These are phyloP conservation scores for Stemphylium beticola DNA, from an alignment of 2,329 filamentous ascomycete genomes.

Conservation along the genomic window DNA sequence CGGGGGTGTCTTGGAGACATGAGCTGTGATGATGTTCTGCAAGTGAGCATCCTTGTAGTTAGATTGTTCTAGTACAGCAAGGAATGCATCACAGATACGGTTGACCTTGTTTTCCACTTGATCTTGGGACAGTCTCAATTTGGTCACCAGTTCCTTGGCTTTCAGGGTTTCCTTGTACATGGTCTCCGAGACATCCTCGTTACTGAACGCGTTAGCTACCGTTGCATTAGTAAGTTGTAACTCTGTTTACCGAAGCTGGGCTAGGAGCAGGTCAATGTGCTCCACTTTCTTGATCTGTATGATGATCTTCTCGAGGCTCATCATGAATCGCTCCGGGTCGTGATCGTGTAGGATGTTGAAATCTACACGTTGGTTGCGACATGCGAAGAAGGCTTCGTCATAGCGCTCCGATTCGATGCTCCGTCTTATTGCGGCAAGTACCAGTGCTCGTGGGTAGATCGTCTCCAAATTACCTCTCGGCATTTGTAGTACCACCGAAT, in stretches of 20 bases:
- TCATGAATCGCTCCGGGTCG: slow-evolving; percentile 82
- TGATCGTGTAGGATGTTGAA: slow-evolving; percentile 98
- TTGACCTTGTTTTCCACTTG: slow-evolving; percentile 72
- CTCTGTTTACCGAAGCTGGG: slow-evolving; percentile 71
- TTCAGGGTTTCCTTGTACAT: slow-evolving; percentile 89
- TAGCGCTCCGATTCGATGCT: slow-evolving; percentile 84
- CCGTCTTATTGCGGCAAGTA: slow-evolving; percentile 84
- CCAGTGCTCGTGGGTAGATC: slow-evolving; percentile 89
- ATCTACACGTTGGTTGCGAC: slow-evolving; percentile 91
- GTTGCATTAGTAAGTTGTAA: background rate
- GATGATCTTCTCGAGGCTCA: slow-evolving; percentile 76
- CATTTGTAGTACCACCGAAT: slow-evolving; percentile 90
- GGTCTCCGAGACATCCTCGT: slow-evolving; percentile 91
- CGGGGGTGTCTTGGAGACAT: slow-evolving; percentile 91
- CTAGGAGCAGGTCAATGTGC: slow-evolving; percentile 89
- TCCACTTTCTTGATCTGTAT: slow-evolving; percentile 82
- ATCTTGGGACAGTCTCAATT: slow-evolving; percentile 25
- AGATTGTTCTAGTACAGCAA: slow-evolving; percentile 66
- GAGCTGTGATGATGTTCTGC: slow-evolving; percentile 91
- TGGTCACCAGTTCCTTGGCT: slow-evolving; percentile 28
- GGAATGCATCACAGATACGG: slow-evolving; percentile 82
- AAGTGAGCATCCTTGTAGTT: slow-evolving; percentile 66
- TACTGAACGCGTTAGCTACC: slow-evolving; percentile 50
- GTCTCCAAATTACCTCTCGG: slow-evolving; percentile 95
- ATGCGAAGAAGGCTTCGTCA: slow-evolving; percentile 81